A percentile compares a stretch with the other conserved stretches of the same genome.
Conservation (phyloP, 352 stramenopile genomes). For the Phytophthora vignae region DNA sequence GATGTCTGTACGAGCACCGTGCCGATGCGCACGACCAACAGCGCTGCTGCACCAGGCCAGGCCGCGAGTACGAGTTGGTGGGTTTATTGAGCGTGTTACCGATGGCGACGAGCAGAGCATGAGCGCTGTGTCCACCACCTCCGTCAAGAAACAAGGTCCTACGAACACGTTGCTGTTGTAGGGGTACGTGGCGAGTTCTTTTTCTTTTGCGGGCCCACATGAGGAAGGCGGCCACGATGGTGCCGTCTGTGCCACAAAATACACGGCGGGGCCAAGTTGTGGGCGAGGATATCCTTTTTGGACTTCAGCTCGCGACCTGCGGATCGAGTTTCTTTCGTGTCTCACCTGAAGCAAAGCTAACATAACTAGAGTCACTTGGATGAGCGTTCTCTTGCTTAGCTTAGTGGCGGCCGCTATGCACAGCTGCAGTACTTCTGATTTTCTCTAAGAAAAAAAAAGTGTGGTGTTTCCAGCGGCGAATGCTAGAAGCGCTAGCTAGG, state of each 20-base stretch:
- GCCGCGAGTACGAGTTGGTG: conserved; percentile 40
- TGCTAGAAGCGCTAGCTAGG: neutral
- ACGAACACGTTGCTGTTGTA: conserved; percentile 26
- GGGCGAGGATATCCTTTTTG: no score
- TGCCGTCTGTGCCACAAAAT: conserved; percentile 51
- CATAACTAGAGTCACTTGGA: neutral
- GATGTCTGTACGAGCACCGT: conserved; percentile 47
- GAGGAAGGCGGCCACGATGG: conserved; percentile 51
- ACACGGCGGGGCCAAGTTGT: conserved; percentile 9
- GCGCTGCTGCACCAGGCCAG: conserved; percentile 44
- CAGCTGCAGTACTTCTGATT: neutral
- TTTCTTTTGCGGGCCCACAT: conserved; percentile 46
- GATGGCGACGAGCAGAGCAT: conserved; percentile 55
- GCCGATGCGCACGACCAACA: conserved; percentile 57
- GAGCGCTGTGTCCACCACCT: conserved; percentile 55
- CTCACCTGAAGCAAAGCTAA: no score
- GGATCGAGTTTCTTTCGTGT: no score
- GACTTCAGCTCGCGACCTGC: no score
- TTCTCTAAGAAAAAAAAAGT: neutral
- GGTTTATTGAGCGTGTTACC: conserved; percentile 51
- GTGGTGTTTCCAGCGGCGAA: neutral
- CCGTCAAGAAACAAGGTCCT: conserved; percentile 49
- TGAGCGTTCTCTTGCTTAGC: no score
- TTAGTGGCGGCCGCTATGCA: neutral
- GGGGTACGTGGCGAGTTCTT: conserved; percentile 52